Evolutionary conservation across 139 green algal species (phyloP).

Genomic region (Picochlorum costavermella): DNA sequence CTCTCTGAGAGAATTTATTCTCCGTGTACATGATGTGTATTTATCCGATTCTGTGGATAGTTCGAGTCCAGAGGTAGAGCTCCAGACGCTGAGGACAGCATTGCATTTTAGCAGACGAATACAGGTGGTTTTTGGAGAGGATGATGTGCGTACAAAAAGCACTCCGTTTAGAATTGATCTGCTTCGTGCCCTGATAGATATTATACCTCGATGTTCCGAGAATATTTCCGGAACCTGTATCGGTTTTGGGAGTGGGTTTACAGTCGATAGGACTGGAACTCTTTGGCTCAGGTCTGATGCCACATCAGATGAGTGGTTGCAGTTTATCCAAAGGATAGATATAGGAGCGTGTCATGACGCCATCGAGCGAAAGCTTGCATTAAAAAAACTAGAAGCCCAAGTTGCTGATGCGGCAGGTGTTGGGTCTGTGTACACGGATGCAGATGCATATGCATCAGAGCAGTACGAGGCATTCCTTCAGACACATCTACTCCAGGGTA

Average conservation of each 20-base stretch:
- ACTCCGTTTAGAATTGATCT: constrained; percentile 15
- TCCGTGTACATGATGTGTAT: background rate
- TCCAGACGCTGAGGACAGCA: constrained; percentile 38
- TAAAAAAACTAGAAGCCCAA: background rate
- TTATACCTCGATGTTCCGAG: constrained; percentile 3
- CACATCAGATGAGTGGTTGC: constrained; percentile 13
- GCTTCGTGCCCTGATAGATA: constrained; percentile 3
- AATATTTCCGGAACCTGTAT: constrained; percentile 20
- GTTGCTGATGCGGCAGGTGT: background rate
- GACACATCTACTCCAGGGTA: background rate
- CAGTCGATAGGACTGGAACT: constrained; percentile 23
- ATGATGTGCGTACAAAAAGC: background rate
- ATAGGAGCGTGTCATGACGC: background rate
- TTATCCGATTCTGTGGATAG: constrained; percentile 4
- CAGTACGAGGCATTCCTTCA: constrained; percentile 3
- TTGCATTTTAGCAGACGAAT: constrained; percentile 38
- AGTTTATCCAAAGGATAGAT: constrained; percentile 5
- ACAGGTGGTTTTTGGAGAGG: constrained; percentile 19
- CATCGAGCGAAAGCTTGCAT: background rate
- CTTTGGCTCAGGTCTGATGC: constrained; percentile 33
- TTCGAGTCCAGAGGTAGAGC: constrained; percentile 16
- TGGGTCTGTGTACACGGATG: background rate
- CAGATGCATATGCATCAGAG: background rate
- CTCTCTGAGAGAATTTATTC: constrained; percentile 2
- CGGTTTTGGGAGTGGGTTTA: constrained; percentile 22